Base-by-base conservation (phyloP, 305 asterid species). In the Galium porrigens region DNA sequence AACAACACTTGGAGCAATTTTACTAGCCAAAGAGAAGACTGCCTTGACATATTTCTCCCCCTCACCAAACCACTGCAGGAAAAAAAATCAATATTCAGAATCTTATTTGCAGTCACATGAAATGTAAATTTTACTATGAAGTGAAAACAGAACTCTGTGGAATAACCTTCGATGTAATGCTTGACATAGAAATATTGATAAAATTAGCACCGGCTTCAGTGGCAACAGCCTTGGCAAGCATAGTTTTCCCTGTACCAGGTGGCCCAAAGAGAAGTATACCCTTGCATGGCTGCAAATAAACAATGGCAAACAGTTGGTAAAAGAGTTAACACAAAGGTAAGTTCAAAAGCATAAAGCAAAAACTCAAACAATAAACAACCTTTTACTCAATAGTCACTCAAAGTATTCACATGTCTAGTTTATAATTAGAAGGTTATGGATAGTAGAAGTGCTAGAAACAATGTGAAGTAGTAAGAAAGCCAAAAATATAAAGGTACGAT, bases 181-280 rank as follows among this genome's bases (percentile, higher is more conserved):
- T 81, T 51, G 85, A 81, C 85, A 81, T 78, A 10, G 85, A 81
- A 68, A 81, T 78, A 58, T 81, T 81, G 42, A 81, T 81, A 65
- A 81, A 81, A 68, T 81, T 81, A 30, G 85, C 85, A 55, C 85
- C 74, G 41, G 85, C 83, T 68, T 81, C 85, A 3, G 85, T 81
- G 17, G 85, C 85, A 71, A 81, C 85, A 46, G 85, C 85, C 75
- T 81, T 81, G 25, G 85, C 85, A 36, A 80, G 83, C 85, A 81
- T 81, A 29, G 83, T 81, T 69, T 81, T 81, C 49, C 85, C 85
- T 3, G 85, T 80, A 66, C 85, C 85, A 51, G 85, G 85, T 55
- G 85, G 83, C 2, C 85, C 85, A 66, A 81, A 81, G 29, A 81
- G 85, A 71, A 81, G 68, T 60, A 81, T 81, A 41, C 85, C 85